Evolutionary conservation across 2,329 filamentous ascomycete genomes (phyloP).

Genomic region (Aspergillus sp.): DNA sequence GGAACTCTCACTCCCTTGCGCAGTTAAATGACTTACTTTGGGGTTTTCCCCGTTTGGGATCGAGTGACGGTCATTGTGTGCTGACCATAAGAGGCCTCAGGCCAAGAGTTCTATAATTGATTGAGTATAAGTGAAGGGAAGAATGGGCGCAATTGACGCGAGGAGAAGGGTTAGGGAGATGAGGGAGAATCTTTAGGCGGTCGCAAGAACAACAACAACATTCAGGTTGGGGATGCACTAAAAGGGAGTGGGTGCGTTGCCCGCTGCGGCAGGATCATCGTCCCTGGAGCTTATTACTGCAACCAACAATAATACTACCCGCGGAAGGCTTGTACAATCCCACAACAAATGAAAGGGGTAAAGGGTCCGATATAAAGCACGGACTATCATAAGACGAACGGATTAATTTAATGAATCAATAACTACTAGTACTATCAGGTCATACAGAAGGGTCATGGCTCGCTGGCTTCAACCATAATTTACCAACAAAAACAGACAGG

Average conservation of each 20-base stretch:
- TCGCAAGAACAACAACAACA: slow-evolving; percentile 1
- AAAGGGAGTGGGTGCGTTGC: slow-evolving; percentile 2
- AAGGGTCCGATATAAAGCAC: no score
- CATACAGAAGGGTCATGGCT: no score
- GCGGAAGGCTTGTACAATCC: background rate
- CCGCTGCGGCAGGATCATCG: slow-evolving; percentile 1
- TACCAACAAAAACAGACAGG: no score
- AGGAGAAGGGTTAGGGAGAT: slow-evolving; percentile 7
- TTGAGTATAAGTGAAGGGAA: background rate
- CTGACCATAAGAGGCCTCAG: slow-evolving; percentile 19
- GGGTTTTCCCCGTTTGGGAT: slow-evolving; percentile 54
- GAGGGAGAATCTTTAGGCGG: slow-evolving; percentile 5
- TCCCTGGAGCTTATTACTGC: background rate
- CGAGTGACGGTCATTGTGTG: slow-evolving; percentile 50
- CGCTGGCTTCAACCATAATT: no score
- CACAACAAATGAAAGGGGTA: no score
- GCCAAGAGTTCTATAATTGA: background rate
- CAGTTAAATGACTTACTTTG: slow-evolving; percentile 45
- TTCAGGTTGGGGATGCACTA: background rate
- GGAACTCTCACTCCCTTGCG: slow-evolving; percentile 7
- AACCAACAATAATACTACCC: background rate
- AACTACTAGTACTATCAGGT: no score
- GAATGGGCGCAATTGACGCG: slow-evolving; percentile 3
- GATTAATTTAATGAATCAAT: no score
- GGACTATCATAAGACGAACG: no score